Base-by-base conservation (phyloP, 768 basidiomycete genomes). In the Ramaria sp. region DNA sequence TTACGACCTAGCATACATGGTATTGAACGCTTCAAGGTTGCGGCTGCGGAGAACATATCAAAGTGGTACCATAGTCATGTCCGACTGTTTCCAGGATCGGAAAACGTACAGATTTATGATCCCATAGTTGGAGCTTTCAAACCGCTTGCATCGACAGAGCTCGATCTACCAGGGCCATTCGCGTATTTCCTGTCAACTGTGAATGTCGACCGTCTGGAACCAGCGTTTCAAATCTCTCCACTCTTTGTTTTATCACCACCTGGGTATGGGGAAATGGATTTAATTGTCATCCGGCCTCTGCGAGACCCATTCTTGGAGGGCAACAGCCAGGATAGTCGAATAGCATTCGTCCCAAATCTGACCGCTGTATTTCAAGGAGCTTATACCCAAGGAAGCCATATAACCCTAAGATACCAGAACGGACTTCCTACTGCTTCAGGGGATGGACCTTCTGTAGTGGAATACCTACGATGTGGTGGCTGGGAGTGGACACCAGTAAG, bases 401-500 rank as follows among this genome's bases (percentile, higher is more conserved):
- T 89, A 55, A 66, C 76, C 48, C 60, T 87, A 57, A 69, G 72
- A 36, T 92, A 88, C 61, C 73, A 71, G 10, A 67, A 70, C 5
- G 80, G 83, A 12, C 70, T 70, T 15, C 58, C 70, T 0, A 53
- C 16, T 45, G 20, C 30, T 22, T 15, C 10, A 20, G 55, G 38
- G 1, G 28, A 24, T 27, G 52, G 50, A 13, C 54, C 56, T 22
- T 39, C 50, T 8, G 78, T 89, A 3, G 80, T 90, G 0, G 93
- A 96, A 66, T 87, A 87, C 61, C 73, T 83, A 49, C 76, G 91
- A 24, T 85, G 82, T 60, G 78, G 77, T 15, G 83, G 83, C 6
- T 94, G 91, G 83, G 82, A 86, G 60, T 96, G 93, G 93, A 72
- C 71, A 39, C 93, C 92, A 18, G 89, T 91, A 62, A 62, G 81